Evolutionary conservation across 495 filamentous ascomycete species (phyloP).

Genomic region (Delitschia confertaspora): DNA sequence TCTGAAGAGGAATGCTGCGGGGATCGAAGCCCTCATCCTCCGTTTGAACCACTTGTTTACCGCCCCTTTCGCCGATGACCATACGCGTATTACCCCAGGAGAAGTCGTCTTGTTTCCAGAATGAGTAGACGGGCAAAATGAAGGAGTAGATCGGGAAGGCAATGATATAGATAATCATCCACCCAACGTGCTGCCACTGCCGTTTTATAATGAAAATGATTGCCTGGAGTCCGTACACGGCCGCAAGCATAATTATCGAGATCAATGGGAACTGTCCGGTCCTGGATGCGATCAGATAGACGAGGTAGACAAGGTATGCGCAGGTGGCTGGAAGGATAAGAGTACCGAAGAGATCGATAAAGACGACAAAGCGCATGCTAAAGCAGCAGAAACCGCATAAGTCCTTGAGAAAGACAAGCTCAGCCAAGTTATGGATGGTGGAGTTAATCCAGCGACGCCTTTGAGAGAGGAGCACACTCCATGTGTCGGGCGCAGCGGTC

Average conservation of each 20-base stretch:
- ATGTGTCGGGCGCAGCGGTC: constrained; percentile 88
- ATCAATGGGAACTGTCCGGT: constrained; percentile 74
- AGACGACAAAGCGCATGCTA: constrained; percentile 95
- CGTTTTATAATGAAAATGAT: constrained; percentile 92
- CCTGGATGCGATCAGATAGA: constrained; percentile 65
- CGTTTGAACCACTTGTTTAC: constrained; percentile 77
- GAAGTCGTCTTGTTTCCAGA: constrained; percentile 99
- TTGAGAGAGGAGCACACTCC: constrained; percentile 87
- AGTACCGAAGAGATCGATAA: constrained; percentile 90
- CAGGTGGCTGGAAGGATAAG: constrained; percentile 88
- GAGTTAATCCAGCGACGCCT: constrained; percentile 98
- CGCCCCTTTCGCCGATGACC: constrained; percentile 86
- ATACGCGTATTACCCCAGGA: constrained; percentile 96
- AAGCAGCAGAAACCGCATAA: constrained; percentile 99
- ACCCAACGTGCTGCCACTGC: constrained; percentile 95
- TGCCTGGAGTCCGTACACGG: constrained; percentile 89
- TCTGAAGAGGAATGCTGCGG: constrained; percentile 81
- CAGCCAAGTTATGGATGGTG: constrained; percentile 88
- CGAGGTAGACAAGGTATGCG: constrained; percentile 79
- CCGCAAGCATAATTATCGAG: constrained; percentile 79
- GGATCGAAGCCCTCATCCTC: constrained; percentile 84
- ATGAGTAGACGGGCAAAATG: constrained; percentile 86
- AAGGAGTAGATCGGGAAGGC: constrained; percentile 94
- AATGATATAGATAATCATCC: constrained; percentile 97
- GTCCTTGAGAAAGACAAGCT: constrained; percentile 78